A percentile compares a stretch with the other conserved stretches of the same genome.
Conservation (phyloP, 495 filamentous ascomycete species). For the Schizothecium vesticola region DNA sequence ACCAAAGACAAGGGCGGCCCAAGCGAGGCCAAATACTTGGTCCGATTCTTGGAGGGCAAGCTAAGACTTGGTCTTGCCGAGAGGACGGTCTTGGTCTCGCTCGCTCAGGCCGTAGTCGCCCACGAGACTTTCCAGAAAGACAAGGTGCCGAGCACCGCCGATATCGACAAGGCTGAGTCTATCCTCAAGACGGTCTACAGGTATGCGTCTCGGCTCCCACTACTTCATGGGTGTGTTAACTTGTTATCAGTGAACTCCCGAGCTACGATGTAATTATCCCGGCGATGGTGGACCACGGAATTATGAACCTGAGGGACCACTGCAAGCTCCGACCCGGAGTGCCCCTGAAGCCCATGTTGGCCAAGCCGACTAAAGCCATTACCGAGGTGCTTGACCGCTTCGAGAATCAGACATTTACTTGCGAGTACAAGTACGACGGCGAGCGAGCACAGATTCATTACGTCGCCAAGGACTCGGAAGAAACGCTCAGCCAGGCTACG, state of each 20-base stretch:
- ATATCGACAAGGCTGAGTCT: conserved; percentile 75
- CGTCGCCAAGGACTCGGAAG: conserved; percentile 71
- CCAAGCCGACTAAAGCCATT: conserved; percentile 98
- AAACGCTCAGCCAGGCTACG: conserved; percentile 51
- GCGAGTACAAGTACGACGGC: conserved; percentile 98
- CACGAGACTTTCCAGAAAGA: conserved; percentile 67
- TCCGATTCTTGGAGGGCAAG: conserved; percentile 92
- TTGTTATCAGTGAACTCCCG: conserved; percentile 65
- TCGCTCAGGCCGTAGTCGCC: conserved; percentile 80
- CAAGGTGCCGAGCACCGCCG: conserved; percentile 62
- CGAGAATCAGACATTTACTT: conserved; percentile 91
- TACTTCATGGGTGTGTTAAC: conserved; percentile 8
- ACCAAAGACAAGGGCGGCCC: conserved; percentile 88
- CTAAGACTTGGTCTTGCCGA: conserved; percentile 87
- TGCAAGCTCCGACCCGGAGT: conserved; percentile 94
- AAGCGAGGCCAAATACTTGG: conserved; percentile 89
- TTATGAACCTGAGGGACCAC: conserved; percentile 69
- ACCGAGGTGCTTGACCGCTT: conserved; percentile 97
- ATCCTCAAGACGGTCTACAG: conserved; percentile 88
- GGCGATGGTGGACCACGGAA: conserved; percentile 77
- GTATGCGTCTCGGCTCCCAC: conserved; percentile 34
- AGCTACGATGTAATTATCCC: conserved; percentile 95
- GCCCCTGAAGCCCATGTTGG: conserved; percentile 96
- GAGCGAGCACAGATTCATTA: conserved; percentile 97
- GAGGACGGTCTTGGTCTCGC: conserved; percentile 79